phyloP scores from a whole-genome alignment of 1,284 basidiomycete species.

The Sanghuangporus baumii region DNA sequence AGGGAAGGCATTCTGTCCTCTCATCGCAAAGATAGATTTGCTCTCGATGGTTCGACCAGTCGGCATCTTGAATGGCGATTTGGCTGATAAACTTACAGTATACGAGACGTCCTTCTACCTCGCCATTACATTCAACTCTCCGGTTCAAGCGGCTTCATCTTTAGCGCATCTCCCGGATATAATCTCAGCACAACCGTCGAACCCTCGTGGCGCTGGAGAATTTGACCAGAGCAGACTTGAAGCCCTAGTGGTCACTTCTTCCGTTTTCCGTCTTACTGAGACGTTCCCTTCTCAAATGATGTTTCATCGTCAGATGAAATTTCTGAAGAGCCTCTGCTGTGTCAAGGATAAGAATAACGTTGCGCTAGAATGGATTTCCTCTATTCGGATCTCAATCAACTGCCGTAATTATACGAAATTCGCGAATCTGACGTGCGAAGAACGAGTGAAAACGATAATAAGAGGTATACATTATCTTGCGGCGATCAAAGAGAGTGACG shows the following conservation, averaged over 20 bases:
- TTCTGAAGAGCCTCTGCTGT: neutral
- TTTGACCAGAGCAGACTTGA: neutral
- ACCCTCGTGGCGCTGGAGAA: neutral
- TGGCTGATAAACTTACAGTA: neutral
- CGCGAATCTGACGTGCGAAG: neutral
- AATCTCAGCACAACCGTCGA: neutral
- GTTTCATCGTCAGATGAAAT: constrained; percentile 1
- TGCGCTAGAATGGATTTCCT: constrained; percentile 6
- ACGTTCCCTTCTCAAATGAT: constrained; percentile 12
- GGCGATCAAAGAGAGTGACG: neutral
- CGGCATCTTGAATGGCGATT: neutral
- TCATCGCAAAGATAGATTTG: constrained; percentile 8
- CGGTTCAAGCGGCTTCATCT: constrained; percentile 7
- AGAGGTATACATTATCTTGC: neutral
- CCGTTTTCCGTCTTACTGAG: constrained; percentile 8
- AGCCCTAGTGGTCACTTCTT: neutral
- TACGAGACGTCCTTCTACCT: constrained; percentile 17
- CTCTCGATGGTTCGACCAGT: constrained; percentile 7
- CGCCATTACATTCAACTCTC: constrained; percentile 5
- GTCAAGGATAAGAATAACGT: neutral
- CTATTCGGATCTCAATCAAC: neutral
- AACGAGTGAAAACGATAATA: neutral
- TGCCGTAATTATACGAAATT: constrained; percentile 5
- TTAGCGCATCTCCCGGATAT: constrained; percentile 5
- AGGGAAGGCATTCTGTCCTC: constrained; percentile 13